Evolutionary conservation across 306 rosid genomes (phyloP), one percentile per base, ranked within the genome.

Genomic region (Cicer judaicum): DNA sequence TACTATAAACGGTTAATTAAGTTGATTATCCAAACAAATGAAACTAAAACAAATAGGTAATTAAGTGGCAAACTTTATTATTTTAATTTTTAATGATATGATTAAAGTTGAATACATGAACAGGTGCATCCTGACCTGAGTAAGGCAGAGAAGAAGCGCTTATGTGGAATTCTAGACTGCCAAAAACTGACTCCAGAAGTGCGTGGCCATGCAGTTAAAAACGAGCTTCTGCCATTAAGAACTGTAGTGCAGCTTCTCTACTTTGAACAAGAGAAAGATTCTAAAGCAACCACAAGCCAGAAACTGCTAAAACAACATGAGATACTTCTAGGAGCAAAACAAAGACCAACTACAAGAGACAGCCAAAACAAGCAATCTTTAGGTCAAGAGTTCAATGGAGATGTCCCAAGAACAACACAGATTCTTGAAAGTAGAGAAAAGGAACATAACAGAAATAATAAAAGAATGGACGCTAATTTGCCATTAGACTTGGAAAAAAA

Each of bases 221-320:
- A 91, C 63, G 97, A 91, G 88, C 87, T 92, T 76, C 95, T 91
- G 44, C 97, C 97, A 60, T 73, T 91, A 65, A 89, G 97, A 83
- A 91, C 90, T 5, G 97, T 91, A 1, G 95, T 91, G 83, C 97
- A 91, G 52, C 89, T 91, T 21, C 97, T 91, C 61, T 91, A 81
- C 86, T 89, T 89, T 79, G 95, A 91, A 69, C 93, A 91, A 82
- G 97, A 88, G 66, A 88, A 86, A 81, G 86, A 86, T 2, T 81
- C 88, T 2, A 78, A 76, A 84, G 80, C 76, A 53, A 64, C 18
- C 48, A 48, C 64, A 15, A 72, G 68, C 68, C 55, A 68, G 21
- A 83, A 81, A 71, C 83, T 79, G 34, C 77, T 83, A 61, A 77
- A 79, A 54, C 80, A 83, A 63, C 89, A 82, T 40, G 92, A 86